Conservation (phyloP, 495 filamentous ascomycete genomes). For the Halenospora varia region DNA sequence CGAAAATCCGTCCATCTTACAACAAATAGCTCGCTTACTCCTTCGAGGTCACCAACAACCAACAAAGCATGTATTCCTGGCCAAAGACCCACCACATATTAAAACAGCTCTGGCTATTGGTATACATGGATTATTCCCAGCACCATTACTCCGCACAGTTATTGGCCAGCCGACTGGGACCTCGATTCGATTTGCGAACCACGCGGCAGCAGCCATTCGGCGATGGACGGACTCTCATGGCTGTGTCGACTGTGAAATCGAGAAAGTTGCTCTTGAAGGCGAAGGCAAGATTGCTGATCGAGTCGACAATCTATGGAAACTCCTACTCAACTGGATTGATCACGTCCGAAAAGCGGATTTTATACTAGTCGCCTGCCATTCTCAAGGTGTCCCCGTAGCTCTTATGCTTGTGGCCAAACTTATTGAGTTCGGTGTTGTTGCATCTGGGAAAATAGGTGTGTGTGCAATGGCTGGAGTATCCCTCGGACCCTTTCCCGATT, state of each 20-base stretch:
- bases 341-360: slow-evolving; percentile 84
- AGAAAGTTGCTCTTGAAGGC: slow-evolving; percentile 93
- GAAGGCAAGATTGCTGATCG: slow-evolving; percentile 92
- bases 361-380: slow-evolving; percentile 86
- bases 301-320: slow-evolving; percentile 88
- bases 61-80: slow-evolving; percentile 66
- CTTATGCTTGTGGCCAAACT: slow-evolving; percentile 92
- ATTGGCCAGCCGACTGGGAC: slow-evolving; percentile 95
- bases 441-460: slow-evolving; percentile 65
- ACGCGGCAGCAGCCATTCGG: slow-evolving; percentile 77
- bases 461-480: slow-evolving; percentile 97
- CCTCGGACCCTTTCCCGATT: slow-evolving; percentile 83
- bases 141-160: slow-evolving; percentile 74
- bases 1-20: slow-evolving; percentile 65
- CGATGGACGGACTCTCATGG: slow-evolving; percentile 69
- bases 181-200: slow-evolving; percentile 86
- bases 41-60: slow-evolving; percentile 56
- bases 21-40: slow-evolving; percentile 64
- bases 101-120: slow-evolving; percentile 88
- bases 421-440: slow-evolving; percentile 72
- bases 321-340: slow-evolving; percentile 92
- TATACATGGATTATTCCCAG: slow-evolving; percentile 91
- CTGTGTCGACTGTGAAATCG: slow-evolving; percentile 63
- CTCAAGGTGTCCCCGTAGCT: slow-evolving; percentile 90
- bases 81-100: slow-evolving; percentile 64